Conservation (phyloP, 345 rosid species). For the Acer yangbiense region DNA sequence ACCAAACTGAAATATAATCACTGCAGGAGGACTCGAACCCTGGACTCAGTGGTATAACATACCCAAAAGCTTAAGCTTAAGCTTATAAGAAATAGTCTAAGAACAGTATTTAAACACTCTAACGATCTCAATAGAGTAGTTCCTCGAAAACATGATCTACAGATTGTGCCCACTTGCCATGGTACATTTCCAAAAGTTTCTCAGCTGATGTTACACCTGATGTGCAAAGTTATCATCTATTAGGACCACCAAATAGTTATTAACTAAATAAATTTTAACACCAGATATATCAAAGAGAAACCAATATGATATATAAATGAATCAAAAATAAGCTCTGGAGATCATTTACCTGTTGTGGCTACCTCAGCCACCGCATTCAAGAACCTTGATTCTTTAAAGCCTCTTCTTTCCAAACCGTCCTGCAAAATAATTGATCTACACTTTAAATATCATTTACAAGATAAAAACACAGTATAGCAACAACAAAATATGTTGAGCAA, state of each 20-base stretch:
- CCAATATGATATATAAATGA: background rate
- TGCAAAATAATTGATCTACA: constrained; percentile 28
- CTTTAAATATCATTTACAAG: background rate
- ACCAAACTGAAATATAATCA: no score
- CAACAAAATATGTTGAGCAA: constrained; percentile 48
- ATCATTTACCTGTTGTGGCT: constrained; percentile 78
- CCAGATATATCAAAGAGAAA: background rate
- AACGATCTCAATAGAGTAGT: constrained; percentile 49
- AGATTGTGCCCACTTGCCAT: constrained; percentile 78
- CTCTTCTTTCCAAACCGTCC: constrained; percentile 96
- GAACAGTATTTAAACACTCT: no score
- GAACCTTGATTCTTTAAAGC: constrained; percentile 88
- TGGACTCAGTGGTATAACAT: no score
- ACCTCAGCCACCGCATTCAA: constrained; percentile 80
- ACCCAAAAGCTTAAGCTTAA: no score
- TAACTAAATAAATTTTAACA: background rate
- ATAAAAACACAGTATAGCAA: background rate
- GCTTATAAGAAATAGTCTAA: no score
- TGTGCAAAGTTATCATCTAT: constrained; percentile 8
- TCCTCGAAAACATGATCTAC: constrained; percentile 85
- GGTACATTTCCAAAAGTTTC: constrained; percentile 77
- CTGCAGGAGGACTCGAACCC: no score
- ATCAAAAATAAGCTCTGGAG: background rate
- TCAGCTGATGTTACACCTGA: constrained; percentile 89
- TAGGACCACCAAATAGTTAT: background rate